Base-by-base conservation (phyloP, 352 stramenopile species). In the Phytophthora citrophthora region DNA sequence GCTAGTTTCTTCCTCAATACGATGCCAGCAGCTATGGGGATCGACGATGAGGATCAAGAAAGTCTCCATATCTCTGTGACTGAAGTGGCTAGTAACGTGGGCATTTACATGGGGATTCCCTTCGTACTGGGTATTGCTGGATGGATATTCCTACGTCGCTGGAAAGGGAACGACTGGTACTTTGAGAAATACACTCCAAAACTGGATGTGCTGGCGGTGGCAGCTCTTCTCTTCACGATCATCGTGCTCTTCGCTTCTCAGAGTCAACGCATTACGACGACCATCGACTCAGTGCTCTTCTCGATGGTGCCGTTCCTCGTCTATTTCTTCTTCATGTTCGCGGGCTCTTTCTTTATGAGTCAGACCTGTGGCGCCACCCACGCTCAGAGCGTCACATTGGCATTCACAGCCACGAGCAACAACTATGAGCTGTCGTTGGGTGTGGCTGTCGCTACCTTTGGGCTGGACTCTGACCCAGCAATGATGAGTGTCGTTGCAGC, bases 331-430 rank as follows among this genome's bases (percentile, higher is more conserved):
- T 5, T 73, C 54, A 91, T 88, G 58, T 89, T 89, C 55, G 27
- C 68, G n/a, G 63, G 46, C 10, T 79, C 80, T 32, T 88, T 88
- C 57, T 41, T 51, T 34, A 56, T 86, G 55, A 78, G 77, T 34
- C 49, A 59, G 32, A 36, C 15, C 16, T 54, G 66, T 24, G 78
- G 74, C 12, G 76, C 68, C n/a, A 74, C 59, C 4, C 87, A 89
- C 65, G 27, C 62, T 8, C 81, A 86, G 60, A 70, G 72, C 46
- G 65, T 72, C 11, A 77, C 77, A 26, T 70, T 90, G 7, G 74
- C 81, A 23, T 90, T 95, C 61, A 93, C 88, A 31, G 82, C 83
- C n/a, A 87, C 80, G n/a, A 93, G 83, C 68, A 95, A 93, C 79
- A 93, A 93, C 68, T 95, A 91, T 63, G 86, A 93, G 58, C 61